Evolutionary conservation across 495 filamentous ascomycete genomes (phyloP).

Genomic region (Aspergillus indologenus): DNA sequence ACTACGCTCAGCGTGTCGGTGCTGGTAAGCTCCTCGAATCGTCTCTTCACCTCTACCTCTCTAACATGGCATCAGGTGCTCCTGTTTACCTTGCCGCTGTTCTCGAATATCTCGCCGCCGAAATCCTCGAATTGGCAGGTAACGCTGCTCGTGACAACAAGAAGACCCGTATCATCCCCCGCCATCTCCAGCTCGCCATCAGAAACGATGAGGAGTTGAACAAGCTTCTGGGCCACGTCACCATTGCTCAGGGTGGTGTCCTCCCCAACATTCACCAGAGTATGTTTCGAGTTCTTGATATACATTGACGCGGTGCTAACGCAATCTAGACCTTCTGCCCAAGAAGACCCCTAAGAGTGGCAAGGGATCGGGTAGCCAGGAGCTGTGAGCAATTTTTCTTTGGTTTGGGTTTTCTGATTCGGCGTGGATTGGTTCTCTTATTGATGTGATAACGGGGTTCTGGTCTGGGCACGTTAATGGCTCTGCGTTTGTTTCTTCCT

Average conservation of each 20-base stretch:
- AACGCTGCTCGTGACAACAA: slow-evolving; percentile 99
- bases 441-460: slow-evolving; percentile 89
- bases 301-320: slow-evolving; percentile 39
- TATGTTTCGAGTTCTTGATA: slow-evolving; percentile 48
- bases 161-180: slow-evolving; percentile 99
- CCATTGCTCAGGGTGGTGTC: slow-evolving; percentile 99
- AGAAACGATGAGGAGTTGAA: slow-evolving; percentile 99
- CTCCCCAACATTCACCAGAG: slow-evolving; percentile 98
- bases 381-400: slow-evolving; percentile 64
- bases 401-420: slow-evolving; percentile 58
- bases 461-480: slow-evolving; percentile 74
- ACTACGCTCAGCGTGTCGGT: slow-evolving; percentile 99
- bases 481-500: slow-evolving; percentile 65
- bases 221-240: slow-evolving; percentile 98
- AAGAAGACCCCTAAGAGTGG: slow-evolving; percentile 96
- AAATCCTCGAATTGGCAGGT: slow-evolving; percentile 97
- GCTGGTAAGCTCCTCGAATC: slow-evolving; percentile 56
- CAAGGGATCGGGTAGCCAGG: slow-evolving; percentile 79
- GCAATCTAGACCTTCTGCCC: slow-evolving; percentile 76
- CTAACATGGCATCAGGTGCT: slow-evolving; percentile 59
- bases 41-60: slow-evolving; percentile 6
- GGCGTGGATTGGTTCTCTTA: slow-evolving; percentile 60
- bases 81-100: slow-evolving; percentile 98
- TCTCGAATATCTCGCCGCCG: slow-evolving; percentile 96
- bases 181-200: slow-evolving; percentile 98